Conservation (phyloP, 495 filamentous ascomycete species). For the Penicillium daleae region DNA sequence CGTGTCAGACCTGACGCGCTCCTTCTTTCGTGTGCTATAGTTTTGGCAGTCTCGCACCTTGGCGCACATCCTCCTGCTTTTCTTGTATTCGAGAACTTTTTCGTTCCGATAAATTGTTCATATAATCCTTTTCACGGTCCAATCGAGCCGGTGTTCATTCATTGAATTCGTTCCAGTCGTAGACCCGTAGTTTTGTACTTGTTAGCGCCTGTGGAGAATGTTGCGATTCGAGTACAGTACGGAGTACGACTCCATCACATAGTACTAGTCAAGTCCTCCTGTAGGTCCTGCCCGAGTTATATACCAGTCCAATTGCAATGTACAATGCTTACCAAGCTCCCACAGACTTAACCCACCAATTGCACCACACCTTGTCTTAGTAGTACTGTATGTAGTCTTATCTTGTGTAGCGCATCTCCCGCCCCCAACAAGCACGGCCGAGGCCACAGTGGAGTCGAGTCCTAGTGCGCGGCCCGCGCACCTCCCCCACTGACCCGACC, state of each 20-base stretch:
- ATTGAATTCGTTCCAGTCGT: not conserved
- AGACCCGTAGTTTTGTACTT: not conserved
- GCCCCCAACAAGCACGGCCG: not conserved
- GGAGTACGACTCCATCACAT: constrained; percentile 1
- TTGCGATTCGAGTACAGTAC: not conserved
- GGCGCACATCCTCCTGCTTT: constrained; percentile 12
- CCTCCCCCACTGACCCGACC: not conserved
- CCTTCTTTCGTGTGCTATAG: constrained; percentile 8
- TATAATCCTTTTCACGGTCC: constrained; percentile 14
- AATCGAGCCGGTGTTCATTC: constrained; percentile 22
- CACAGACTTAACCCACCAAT: not conserved
- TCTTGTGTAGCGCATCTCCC: not conserved
- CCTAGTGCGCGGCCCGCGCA: not conserved
- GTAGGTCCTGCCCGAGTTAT: no score
- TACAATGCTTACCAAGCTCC: not conserved
- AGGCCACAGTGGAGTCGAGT: not conserved
- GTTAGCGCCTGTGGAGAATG: not conserved
- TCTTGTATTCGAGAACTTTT: constrained; percentile 19
- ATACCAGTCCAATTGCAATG: not conserved
- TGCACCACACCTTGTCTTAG: not conserved
- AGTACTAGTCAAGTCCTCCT: not conserved
- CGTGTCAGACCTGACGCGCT: constrained; percentile 2
- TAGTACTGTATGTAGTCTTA: no score
- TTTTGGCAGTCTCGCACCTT: not conserved
- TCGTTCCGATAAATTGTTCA: constrained; percentile 16